Conservation (phyloP, 495 filamentous ascomycete genomes). For the Hypoxylon perforatum region DNA sequence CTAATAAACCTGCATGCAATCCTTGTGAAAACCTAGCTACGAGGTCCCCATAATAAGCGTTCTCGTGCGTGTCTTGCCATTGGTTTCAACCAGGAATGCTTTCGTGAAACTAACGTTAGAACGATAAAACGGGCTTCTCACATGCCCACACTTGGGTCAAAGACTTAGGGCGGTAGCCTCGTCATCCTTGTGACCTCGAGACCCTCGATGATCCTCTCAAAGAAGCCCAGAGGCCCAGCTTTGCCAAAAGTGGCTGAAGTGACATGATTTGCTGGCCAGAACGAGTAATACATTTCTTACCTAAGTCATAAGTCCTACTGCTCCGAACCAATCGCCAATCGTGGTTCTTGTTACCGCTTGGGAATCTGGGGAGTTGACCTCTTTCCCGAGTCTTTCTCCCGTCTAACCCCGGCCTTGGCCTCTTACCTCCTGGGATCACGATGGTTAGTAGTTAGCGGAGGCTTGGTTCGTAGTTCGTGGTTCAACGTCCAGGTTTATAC, state of each 20-base stretch:
- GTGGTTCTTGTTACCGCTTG: slow-evolving; percentile 25
- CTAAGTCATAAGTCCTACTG: not conserved
- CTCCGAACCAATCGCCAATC: slow-evolving; percentile 8
- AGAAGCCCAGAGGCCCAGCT: slow-evolving; percentile 8
- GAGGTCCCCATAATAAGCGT: slow-evolving; percentile 41
- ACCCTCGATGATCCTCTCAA: slow-evolving; percentile 12
- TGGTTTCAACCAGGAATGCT: slow-evolving; percentile 37
- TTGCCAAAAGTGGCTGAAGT: not conserved
- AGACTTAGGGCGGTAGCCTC: slow-evolving; percentile 37
- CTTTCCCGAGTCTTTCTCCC: slow-evolving; percentile 43
- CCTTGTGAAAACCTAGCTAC: slow-evolving; percentile 43
- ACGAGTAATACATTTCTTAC: slow-evolving; percentile 20
- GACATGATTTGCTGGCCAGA: slow-evolving; percentile 28
- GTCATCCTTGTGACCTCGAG: slow-evolving; percentile 41
- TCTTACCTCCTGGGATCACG: slow-evolving; percentile 23
- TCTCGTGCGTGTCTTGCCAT: slow-evolving; percentile 40
- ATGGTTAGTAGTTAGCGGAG: slow-evolving; percentile 30
- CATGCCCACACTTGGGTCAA: slow-evolving; percentile 38
- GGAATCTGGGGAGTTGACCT: slow-evolving; percentile 37
- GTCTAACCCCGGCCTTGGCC: slow-evolving; percentile 40
- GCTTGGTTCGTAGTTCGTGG: no score
- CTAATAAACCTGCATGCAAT: slow-evolving; percentile 43
- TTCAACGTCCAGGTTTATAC: slow-evolving; percentile 26
- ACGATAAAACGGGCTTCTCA: slow-evolving; percentile 39
- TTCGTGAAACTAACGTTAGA: slow-evolving; percentile 44